These are phyloP conservation scores for Gossypium davidsonii DNA, from an alignment of 441 rosid species.

Conservation along the genomic window DNA sequence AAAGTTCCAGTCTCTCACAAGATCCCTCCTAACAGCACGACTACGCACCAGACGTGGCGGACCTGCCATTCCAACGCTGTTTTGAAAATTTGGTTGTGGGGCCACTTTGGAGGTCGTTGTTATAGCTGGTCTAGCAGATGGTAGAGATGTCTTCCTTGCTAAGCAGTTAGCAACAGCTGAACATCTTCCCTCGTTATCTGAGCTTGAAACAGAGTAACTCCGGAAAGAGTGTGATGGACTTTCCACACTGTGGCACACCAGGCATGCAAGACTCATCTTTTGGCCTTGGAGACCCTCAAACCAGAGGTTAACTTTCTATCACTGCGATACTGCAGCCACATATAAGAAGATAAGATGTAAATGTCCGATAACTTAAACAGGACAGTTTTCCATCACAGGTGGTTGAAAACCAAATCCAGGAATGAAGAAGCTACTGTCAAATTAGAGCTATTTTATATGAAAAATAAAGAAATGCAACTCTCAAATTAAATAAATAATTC, in stretches of 20 bases:
- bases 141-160: slow-evolving; percentile 53
- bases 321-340: neutral
- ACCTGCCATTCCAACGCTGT: slow-evolving; percentile 34
- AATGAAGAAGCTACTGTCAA: neutral
- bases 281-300: neutral
- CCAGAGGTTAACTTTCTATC: neutral
- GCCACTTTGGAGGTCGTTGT: slow-evolving; percentile 73
- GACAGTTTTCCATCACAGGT: neutral
- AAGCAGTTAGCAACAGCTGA: slow-evolving; percentile 63
- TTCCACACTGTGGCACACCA: slow-evolving; percentile 77
- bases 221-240: slow-evolving; percentile 85
- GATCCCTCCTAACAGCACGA: slow-evolving; percentile 78
- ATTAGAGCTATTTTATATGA: neutral
- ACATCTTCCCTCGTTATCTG: slow-evolving; percentile 84
- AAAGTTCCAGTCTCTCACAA: slow-evolving; percentile 92
- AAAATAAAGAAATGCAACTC: neutral
- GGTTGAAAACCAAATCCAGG: neutral
- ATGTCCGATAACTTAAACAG: neutral
- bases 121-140: slow-evolving; percentile 43
- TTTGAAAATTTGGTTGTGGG: slow-evolving; percentile 61
- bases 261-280: slow-evolving; percentile 78
- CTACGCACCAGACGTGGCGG: slow-evolving; percentile 80
- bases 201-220: slow-evolving; percentile 86
- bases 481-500: neutral
- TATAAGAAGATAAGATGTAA: neutral